Evolutionary conservation across 176 grass and related monocot species (phyloP), one percentile per base, ranked within the genome.

Genomic region (Hyparrhenia diplandra): DNA sequence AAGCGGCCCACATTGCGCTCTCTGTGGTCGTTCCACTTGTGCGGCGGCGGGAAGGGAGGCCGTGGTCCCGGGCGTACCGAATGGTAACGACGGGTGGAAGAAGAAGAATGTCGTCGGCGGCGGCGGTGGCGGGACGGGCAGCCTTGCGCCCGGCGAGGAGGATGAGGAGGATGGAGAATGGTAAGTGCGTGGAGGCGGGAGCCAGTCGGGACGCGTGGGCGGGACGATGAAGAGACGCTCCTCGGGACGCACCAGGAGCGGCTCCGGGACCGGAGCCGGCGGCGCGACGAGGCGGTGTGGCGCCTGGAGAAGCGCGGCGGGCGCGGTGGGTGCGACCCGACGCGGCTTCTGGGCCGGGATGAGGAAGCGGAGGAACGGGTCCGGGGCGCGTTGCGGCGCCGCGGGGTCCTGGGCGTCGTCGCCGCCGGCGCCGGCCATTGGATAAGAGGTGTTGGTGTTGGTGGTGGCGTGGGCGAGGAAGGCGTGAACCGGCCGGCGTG

Each of bases 231-330:
- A 58, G 81, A 80, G 81, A 29, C 73, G 68, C 13, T 84, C 82
- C 27, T 81, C 78, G 36, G 78, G 75, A 0, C 27, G 43, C 14
- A 16, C 27, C 14, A 17, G 28, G 4, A 47, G 14, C 45, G 0
- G 4, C 13, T 4, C 7, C 17, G 45, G 71, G 13, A 24, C 18
- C 54, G 24, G 36, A 4, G 42, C 51, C 69, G 69, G 64, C 4
- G 23, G 75, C 43, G 77, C 49, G 60, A 88, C 2, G 78, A 91
- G 89, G 77, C 29, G 14, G 85, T 91, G 89, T 29, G 85, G 89
- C 59, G 82, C 82, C 40, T 29, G 72, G 49, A 65, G 29, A 32
- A 18, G 69, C 4, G 60, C 80, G 46, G 80, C 25, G 20, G 77
- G 18, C 16, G 66, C 16, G 16, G 52, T 5, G 16, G 35, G 37